Percentiles rank a stretch among this genome's conserved stretches.
These are phyloP conservation scores for Dryas drummondii DNA, from an alignment of 306 rosid species.

Conservation along the genomic window DNA sequence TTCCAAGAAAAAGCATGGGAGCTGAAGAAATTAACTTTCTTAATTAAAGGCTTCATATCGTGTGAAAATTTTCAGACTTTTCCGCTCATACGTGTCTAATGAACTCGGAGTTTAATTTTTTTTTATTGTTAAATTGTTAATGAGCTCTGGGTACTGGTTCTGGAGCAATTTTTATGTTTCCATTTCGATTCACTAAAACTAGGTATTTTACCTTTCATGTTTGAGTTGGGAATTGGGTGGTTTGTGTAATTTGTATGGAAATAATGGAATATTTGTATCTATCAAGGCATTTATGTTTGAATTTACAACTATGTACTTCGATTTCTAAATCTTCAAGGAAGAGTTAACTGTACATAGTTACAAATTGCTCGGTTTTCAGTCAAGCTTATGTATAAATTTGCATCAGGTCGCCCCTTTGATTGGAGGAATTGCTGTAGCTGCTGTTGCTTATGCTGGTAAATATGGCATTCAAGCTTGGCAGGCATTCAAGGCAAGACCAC, in stretches of 20 bases:
- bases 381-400: neutral
- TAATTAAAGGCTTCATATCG: too few relatives aligned
- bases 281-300: neutral
- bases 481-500: conserved; percentile 65
- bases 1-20: neutral
- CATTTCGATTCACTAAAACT: neutral
- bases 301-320: neutral
- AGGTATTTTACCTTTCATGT: neutral
- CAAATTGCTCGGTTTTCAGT: neutral
- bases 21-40: neutral
- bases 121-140: neutral
- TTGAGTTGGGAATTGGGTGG: neutral
- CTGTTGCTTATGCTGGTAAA: conserved; percentile 77
- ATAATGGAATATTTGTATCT: neutral
- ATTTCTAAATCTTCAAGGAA: neutral
- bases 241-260: neutral
- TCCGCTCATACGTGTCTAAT: neutral
- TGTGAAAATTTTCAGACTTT: too few relatives aligned
- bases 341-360: neutral
- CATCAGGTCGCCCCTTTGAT: conserved; percentile 57
- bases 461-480: conserved; percentile 80
- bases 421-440: conserved; percentile 73
- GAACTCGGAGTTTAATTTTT: neutral
- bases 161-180: neutral
- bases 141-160: neutral